Percentiles rank a stretch among this genome's conserved stretches.
phyloP scores from a whole-genome alignment of 2,329 filamentous ascomycete genomes.

The Claviceps lovelessii region DNA sequence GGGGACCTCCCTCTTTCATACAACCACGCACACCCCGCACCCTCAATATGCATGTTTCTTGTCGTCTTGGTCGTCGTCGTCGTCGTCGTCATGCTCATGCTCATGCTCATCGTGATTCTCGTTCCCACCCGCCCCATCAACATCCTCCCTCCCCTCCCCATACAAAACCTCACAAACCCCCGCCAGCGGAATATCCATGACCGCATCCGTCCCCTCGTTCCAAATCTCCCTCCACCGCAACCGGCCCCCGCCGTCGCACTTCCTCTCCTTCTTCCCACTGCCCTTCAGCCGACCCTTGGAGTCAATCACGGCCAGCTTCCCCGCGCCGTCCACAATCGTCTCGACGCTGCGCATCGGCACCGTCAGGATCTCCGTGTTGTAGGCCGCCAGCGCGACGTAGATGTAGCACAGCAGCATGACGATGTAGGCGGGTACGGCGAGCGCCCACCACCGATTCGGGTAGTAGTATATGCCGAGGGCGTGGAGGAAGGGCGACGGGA shows the following conservation, averaged over 20 bases:
- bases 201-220: constrained; percentile 88
- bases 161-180: constrained; percentile 93
- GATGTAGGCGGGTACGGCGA: constrained; percentile 80
- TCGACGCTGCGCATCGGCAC: constrained; percentile 66
- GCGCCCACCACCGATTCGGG: constrained; percentile 92
- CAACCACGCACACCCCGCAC: background rate
- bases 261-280: constrained; percentile 21
- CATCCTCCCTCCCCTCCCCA: constrained; percentile 37
- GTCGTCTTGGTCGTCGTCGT: no score
- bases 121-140: background rate
- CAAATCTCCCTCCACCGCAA: constrained; percentile 70
- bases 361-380: constrained; percentile 83
- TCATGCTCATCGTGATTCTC: background rate
- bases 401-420: constrained; percentile 85
- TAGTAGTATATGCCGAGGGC: constrained; percentile 93
- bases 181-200: constrained; percentile 90
- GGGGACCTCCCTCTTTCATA: background rate
- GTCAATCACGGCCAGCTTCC: constrained; percentile 72
- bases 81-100: background rate
- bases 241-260: constrained; percentile 21
- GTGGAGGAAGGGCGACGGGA: constrained; percentile 82
- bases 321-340: constrained; percentile 83
- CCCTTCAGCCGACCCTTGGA: constrained; percentile 41
- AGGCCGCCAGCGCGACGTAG: constrained; percentile 79
- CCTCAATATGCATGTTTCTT: background rate